A percentile compares a stretch with the other conserved stretches of the same genome.
Conservation (phyloP, 176 grass and related monocot genomes). For the Lolium rigidum region DNA sequence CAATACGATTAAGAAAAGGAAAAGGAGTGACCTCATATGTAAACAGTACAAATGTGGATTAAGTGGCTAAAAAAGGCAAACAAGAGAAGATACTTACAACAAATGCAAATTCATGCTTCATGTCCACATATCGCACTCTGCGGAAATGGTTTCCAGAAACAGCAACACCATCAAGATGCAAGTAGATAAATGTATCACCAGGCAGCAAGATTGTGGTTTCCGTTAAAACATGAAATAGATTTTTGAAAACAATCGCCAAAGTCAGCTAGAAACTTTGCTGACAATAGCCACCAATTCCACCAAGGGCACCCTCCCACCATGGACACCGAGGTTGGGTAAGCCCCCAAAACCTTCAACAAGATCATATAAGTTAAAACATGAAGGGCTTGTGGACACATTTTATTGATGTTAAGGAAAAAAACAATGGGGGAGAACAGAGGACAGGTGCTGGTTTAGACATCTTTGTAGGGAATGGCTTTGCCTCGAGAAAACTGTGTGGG, state of each 20-base stretch:
- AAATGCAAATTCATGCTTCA: conserved; percentile 99
- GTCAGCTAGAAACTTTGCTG: conserved; percentile 57
- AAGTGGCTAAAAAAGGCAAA: background rate
- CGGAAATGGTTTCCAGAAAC: conserved; percentile 70
- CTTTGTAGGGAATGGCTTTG: background rate
- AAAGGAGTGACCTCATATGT: conserved; percentile 18
- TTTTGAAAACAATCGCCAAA: conserved; percentile 61
- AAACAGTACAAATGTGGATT: background rate
- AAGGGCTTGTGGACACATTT: conserved; percentile 51
- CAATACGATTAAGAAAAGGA: conserved; percentile 23
- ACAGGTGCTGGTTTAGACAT: conserved; percentile 28
- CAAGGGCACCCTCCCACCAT: conserved; percentile 62
- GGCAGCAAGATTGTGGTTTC: conserved; percentile 40
- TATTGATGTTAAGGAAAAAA: conserved; percentile 48
- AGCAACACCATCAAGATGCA: conserved; percentile 63
- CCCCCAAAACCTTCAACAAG: conserved; percentile 99
- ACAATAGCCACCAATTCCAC: conserved; percentile 59
- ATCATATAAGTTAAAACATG: conserved; percentile 91
- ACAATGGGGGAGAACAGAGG: conserved; percentile 35
- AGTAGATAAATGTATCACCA: conserved; percentile 52
- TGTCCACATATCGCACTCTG: conserved; percentile 98
- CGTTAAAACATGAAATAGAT: conserved; percentile 39
- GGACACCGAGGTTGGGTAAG: conserved; percentile 80
- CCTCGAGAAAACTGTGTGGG: conserved; percentile 17
- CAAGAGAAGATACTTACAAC: conserved; percentile 71